Evolutionary conservation across 129 eudicot species (phyloP), one percentile per base, ranked within the genome.

Genomic region (Dittrichia graveolens): DNA sequence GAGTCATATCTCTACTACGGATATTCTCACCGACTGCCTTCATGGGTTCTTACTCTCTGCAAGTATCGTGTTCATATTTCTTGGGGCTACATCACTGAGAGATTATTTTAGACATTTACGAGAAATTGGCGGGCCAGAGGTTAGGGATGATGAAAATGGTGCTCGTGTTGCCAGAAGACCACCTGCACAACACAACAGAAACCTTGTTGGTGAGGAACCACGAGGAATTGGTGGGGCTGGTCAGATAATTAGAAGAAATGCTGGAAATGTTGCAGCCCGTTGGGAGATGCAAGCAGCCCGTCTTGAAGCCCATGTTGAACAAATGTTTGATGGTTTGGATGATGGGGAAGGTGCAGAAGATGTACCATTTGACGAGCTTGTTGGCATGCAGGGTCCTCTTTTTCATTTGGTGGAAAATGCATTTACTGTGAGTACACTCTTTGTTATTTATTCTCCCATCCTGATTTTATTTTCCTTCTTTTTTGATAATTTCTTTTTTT

Each of bases 271-370:
- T 75, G 98, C 98, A n/a, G 98, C 96, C 69, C 76, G 91, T 55
- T 92, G 91, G 95, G 98, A 92, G 75, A 85, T 87, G 89, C 98
- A 87, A 83, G 98, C 98, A 50, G 98, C 98, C 75, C 96, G 96
- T 50, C 88, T 92, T 39, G 98, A 92, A 76, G 98, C 96, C 19
- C 98, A 89, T 75, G 94, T 92, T 65, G 98, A 92, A 72, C 98
- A 92, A 74, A 87, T 92, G 84, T 92, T 92, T 83, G 98, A 92
- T 87, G 98, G 97, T 47, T 71, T 89, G 80, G 97, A 91, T 84
- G 97, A 89, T 73, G 97, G 88, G 54, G 98, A 92, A 81, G 97
- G 94, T 69, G 97, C 97, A 52, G 97, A 92, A 57, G 98, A 92
- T 83, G 98, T 92, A 10, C 98, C 98, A 8, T 92, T 92, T 81